A percentile compares a stretch with the other conserved stretches of the same genome.
phyloP scores from a whole-genome alignment of 352 stramenopile species.

The Globisporangium carolinianum region DNA sequence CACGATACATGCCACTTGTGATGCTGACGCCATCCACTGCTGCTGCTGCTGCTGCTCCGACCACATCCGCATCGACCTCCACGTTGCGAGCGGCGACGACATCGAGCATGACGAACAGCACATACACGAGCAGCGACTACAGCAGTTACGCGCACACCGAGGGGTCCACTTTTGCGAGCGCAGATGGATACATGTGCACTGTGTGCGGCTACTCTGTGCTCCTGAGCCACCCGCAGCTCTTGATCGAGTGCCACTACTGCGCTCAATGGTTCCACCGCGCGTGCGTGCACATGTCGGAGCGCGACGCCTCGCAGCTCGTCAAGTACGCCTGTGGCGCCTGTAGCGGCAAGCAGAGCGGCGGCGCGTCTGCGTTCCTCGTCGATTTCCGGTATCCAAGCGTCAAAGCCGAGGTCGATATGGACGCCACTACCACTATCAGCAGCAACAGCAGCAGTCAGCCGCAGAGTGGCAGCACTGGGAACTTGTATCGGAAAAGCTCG shows the following conservation, averaged over 20 bases:
- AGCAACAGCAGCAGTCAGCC: neutral
- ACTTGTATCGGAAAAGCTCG: slow-evolving; percentile 30
- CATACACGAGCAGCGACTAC: neutral
- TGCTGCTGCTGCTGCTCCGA: neutral
- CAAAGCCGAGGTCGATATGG: neutral
- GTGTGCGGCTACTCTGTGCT: slow-evolving; percentile 15
- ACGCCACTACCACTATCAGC: slow-evolving; percentile 1
- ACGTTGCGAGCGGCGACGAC: neutral
- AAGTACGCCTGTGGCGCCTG: slow-evolving; percentile 36
- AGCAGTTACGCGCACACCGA: neutral
- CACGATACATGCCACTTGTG: slow-evolving; percentile 1
- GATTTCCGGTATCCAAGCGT: neutral
- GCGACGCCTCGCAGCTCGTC: slow-evolving; percentile 38
- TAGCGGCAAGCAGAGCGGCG: slow-evolving; percentile 16
- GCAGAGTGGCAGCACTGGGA: neutral
- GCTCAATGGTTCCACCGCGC: slow-evolving; percentile 42
- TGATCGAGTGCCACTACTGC: slow-evolving; percentile 51
- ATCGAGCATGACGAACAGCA: neutral
- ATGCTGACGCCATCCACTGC: slow-evolving; percentile 10
- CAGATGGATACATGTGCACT: slow-evolving; percentile 12
- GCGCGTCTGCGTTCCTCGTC: slow-evolving; percentile 13
- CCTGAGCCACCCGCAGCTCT: slow-evolving; percentile 19
- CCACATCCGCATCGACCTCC: too few species aligned
- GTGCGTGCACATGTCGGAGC: slow-evolving; percentile 39
- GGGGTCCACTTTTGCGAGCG: neutral